phyloP scores from a whole-genome alignment of 1,284 basidiomycete species.

The Puccinia horiana region DNA sequence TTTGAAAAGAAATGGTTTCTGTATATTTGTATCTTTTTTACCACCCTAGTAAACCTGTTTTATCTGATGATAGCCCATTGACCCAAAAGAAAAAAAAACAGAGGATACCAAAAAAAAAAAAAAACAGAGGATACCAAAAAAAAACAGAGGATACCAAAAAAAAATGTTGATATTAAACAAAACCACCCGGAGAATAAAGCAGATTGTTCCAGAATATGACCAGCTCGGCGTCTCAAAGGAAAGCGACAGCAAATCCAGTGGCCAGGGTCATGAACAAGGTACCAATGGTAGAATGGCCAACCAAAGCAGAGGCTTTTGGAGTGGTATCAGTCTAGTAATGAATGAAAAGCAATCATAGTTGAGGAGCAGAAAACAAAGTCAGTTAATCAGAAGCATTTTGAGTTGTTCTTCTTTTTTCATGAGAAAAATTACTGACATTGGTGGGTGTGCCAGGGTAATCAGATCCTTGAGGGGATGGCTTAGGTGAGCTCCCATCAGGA shows the following conservation, averaged over 20 bases:
- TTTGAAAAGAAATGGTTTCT: too few relatives aligned
- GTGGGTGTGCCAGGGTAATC: background rate
- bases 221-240: background rate
- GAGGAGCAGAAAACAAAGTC: background rate
- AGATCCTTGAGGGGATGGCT: conserved; percentile 1
- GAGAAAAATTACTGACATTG: background rate
- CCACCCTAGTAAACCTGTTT: too few relatives aligned
- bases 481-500: conserved; percentile 21
- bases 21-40: too few relatives aligned
- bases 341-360: background rate
- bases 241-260: background rate
- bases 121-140: too few relatives aligned
- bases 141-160: too few relatives aligned
- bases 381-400: background rate
- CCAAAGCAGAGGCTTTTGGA: background rate
- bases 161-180: background rate
- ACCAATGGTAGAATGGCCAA: background rate
- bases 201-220: background rate
- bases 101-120: background rate
- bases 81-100: background rate
- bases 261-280: background rate
- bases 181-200: background rate
- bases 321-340: background rate
- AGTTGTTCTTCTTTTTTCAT: background rate
- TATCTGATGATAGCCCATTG: background rate